Conservation (phyloP, 495 filamentous ascomycete genomes). For the Podospora pseudocomata region DNA sequence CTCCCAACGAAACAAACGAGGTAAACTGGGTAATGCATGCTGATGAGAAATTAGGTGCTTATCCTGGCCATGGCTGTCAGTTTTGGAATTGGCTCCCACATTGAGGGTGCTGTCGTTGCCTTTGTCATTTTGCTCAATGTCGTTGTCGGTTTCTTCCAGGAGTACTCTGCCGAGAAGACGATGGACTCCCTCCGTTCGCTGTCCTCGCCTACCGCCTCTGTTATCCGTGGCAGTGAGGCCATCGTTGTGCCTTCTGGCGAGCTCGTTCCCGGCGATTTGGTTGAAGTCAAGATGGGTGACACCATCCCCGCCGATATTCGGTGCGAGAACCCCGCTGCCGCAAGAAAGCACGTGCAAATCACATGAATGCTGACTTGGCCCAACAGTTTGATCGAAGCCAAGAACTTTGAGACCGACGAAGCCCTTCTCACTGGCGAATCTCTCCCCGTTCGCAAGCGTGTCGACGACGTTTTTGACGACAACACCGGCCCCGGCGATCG, state of each 20-base stretch:
- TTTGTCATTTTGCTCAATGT: slow-evolving; percentile 80
- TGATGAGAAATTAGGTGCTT: slow-evolving; percentile 44
- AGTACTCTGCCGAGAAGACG: slow-evolving; percentile 83
- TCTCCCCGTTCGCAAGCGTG: slow-evolving; percentile 41
- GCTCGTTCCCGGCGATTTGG: slow-evolving; percentile 71
- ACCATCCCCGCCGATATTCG: slow-evolving; percentile 66
- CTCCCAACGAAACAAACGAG: background rate
- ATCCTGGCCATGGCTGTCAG: slow-evolving; percentile 80
- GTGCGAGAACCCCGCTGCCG: no score
- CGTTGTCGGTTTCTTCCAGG: slow-evolving; percentile 72
- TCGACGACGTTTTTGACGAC: slow-evolving; percentile 31
- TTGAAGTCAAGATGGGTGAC: slow-evolving; percentile 74
- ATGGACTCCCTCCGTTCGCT: slow-evolving; percentile 76
- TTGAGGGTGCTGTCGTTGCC: slow-evolving; percentile 80
- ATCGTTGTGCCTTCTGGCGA: slow-evolving; percentile 79
- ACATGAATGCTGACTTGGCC: background rate
- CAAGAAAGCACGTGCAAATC: background rate
- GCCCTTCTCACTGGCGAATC: slow-evolving; percentile 66
- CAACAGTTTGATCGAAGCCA: slow-evolving; percentile 62
- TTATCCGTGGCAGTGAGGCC: slow-evolving; percentile 65
- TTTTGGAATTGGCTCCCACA: slow-evolving; percentile 74
- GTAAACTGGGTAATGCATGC: background rate
- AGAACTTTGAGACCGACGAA: slow-evolving; percentile 59
- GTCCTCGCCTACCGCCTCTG: slow-evolving; percentile 73
- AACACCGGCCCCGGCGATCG: slow-evolving; percentile 59